Conservation (phyloP, 805 yeast genomes). For the Candida pini region DNA sequence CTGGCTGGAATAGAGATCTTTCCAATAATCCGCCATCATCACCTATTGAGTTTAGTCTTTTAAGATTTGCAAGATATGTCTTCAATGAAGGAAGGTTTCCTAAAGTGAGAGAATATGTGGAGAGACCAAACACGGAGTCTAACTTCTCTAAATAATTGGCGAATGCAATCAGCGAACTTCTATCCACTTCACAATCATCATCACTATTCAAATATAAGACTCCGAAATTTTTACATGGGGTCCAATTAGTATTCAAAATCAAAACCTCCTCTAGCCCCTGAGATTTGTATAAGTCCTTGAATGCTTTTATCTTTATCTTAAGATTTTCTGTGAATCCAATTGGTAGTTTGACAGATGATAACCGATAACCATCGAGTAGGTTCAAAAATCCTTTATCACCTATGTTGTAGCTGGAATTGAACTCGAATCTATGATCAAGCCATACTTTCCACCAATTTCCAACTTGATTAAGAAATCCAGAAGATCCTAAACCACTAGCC, state of each 20-base stretch:
- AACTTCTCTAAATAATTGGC: slow-evolving; percentile 21
- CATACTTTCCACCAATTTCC: slow-evolving; percentile 34
- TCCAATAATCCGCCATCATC: slow-evolving; percentile 21
- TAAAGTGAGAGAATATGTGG: slow-evolving; percentile 20
- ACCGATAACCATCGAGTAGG: slow-evolving; percentile 22
- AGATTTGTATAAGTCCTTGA: slow-evolving; percentile 7
- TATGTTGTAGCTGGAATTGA: slow-evolving; percentile 19
- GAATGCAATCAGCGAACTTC: slow-evolving; percentile 15
- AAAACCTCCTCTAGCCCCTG: slow-evolving; percentile 16
- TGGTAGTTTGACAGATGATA: slow-evolving; percentile 26
- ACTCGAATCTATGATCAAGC: slow-evolving; percentile 26
- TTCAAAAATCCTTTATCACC: slow-evolving; percentile 31
- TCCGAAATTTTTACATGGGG: slow-evolving; percentile 29
- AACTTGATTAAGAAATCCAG: slow-evolving; percentile 9
- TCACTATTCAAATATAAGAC: slow-evolving; percentile 17
- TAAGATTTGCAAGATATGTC: slow-evolving; percentile 13
- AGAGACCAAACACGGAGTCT: slow-evolving; percentile 22
- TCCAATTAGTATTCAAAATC: slow-evolving; percentile 25
- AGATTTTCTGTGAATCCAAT: slow-evolving; percentile 26
- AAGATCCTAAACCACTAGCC: slow-evolving; percentile 2
- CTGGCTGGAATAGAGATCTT: slow-evolving; percentile 25
- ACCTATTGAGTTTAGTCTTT: slow-evolving; percentile 14
- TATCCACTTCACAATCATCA: slow-evolving; percentile 14
- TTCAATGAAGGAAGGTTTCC: slow-evolving; percentile 23
- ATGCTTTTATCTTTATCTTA: slow-evolving; percentile 11